Percentiles rank a stretch among this genome's conserved stretches.
Conservation (phyloP, 768 basidiomycete genomes). For the Tubosaeta sp. region DNA sequence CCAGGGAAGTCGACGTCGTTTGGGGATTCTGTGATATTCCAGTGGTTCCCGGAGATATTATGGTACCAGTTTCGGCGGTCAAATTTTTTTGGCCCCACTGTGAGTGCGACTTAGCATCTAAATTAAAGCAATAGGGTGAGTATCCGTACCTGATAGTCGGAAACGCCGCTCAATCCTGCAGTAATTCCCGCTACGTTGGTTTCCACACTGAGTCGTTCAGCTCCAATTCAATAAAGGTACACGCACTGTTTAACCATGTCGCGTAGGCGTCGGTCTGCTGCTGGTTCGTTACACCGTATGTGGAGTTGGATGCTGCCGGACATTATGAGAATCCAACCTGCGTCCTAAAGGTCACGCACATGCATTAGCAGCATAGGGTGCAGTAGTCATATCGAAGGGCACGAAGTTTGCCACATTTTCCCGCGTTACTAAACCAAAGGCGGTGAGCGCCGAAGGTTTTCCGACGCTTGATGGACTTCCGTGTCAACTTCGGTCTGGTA, state of each 20-base stretch:
- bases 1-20: slow-evolving; percentile 31
- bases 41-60: slow-evolving; percentile 33
- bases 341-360: slow-evolving; percentile 17
- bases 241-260: slow-evolving; percentile 49
- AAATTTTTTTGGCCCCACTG: slow-evolving; percentile 57
- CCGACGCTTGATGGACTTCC: slow-evolving; percentile 35
- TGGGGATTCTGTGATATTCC: slow-evolving; percentile 27
- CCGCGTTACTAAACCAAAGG: slow-evolving; percentile 62
- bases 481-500: slow-evolving; percentile 4
- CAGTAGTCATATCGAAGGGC: slow-evolving; percentile 53
- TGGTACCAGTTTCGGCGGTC: slow-evolving; percentile 44
- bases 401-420: slow-evolving; percentile 49
- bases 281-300: slow-evolving; percentile 49
- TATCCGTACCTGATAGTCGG: slow-evolving; percentile 29
- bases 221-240: background rate
- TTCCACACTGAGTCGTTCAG: slow-evolving; percentile 2
- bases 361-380: slow-evolving; percentile 37
- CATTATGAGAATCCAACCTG: background rate
- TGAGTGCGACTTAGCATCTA: slow-evolving; percentile 11
- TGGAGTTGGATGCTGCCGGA: slow-evolving; percentile 19
- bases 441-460: slow-evolving; percentile 52
- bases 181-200: slow-evolving; percentile 36
- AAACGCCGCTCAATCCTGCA: slow-evolving; percentile 29
- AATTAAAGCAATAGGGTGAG: background rate
- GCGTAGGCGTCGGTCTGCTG: slow-evolving; percentile 52